These are phyloP conservation scores for Lagenaria siceraria DNA, from an alignment of 306 rosid genomes.

Conservation along the genomic window DNA sequence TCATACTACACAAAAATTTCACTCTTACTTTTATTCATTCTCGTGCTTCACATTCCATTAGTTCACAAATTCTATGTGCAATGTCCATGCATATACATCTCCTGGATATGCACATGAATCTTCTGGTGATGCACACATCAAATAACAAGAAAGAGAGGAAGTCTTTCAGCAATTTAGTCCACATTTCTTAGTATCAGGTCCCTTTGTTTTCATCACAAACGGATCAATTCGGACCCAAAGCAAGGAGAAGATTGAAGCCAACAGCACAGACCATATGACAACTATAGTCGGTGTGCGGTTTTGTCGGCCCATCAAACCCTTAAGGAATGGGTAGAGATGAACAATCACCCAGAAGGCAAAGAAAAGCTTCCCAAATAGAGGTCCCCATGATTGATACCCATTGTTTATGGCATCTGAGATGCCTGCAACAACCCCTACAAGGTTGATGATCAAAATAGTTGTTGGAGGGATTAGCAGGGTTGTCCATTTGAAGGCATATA, in stretches of 20 bases:
- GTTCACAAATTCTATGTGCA: slow-evolving; percentile 19
- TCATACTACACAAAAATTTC: slow-evolving; percentile 36
- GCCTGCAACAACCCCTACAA: slow-evolving; percentile 94
- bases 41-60: slow-evolving; percentile 19
- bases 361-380: slow-evolving; percentile 92
- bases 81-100: slow-evolving; percentile 34
- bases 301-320: slow-evolving; percentile 93
- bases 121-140: slow-evolving; percentile 26
- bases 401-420: slow-evolving; percentile 92
- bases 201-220: slow-evolving; percentile 74
- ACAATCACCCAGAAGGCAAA: slow-evolving; percentile 93
- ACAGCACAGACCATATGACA: slow-evolving; percentile 82
- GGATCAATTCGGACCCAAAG: slow-evolving; percentile 97
- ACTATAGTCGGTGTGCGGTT: slow-evolving; percentile 95
- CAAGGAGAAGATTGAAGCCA: slow-evolving; percentile 94
- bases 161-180: slow-evolving; percentile 72
- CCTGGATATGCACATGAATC: slow-evolving; percentile 27
- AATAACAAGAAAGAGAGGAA: slow-evolving; percentile 15
- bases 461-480: slow-evolving; percentile 91
- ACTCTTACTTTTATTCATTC: slow-evolving; percentile 38
- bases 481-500: slow-evolving; percentile 82
- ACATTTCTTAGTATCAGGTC: slow-evolving; percentile 71
- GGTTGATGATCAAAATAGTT: slow-evolving; percentile 71
- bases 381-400: slow-evolving; percentile 94
- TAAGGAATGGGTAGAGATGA: slow-evolving; percentile 95